phyloP scores from a whole-genome alignment of 306 rosid species.

The Vachellia pachyceras region DNA sequence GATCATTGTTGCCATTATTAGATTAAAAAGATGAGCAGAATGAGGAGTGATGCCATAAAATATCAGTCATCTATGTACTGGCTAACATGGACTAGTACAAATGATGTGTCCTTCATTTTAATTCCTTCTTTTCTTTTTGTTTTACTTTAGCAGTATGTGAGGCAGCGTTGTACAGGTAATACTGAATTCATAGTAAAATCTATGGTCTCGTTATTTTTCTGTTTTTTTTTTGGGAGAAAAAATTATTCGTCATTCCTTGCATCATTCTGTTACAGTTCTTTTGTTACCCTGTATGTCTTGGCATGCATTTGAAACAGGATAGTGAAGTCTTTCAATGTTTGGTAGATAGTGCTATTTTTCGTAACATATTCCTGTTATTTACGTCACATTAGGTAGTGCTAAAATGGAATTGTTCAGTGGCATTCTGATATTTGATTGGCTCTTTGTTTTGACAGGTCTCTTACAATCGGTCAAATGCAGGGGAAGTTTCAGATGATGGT shows the following conservation, averaged over 20 bases:
- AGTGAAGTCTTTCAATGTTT: neutral
- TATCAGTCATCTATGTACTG: neutral
- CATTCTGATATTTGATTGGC: slow-evolving; percentile 21
- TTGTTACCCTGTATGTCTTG: neutral
- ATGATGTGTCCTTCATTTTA: slow-evolving; percentile 9
- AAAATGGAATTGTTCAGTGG: slow-evolving; percentile 30
- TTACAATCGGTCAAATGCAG: slow-evolving; percentile 98
- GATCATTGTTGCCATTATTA: neutral
- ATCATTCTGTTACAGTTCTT: neutral
- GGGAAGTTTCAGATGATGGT: slow-evolving; percentile 98
- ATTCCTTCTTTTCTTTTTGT: slow-evolving; percentile 5
- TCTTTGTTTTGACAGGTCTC: too few species aligned
- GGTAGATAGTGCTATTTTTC: slow-evolving; percentile 5
- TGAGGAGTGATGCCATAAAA: neutral
- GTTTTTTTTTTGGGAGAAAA: neutral
- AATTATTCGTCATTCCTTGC: slow-evolving; percentile 9
- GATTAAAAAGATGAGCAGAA: neutral
- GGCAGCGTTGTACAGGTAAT: slow-evolving; percentile 10
- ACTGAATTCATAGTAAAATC: slow-evolving; percentile 23
- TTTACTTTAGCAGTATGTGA: slow-evolving; percentile 16
- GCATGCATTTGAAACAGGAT: neutral
- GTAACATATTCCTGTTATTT: neutral
- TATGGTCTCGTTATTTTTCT: neutral
- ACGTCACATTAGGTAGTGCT: slow-evolving; percentile 4
- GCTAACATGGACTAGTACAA: slow-evolving; percentile 11